Evolutionary conservation across 495 filamentous ascomycete genomes (phyloP).

Genomic region (Podospora fimiseda): DNA sequence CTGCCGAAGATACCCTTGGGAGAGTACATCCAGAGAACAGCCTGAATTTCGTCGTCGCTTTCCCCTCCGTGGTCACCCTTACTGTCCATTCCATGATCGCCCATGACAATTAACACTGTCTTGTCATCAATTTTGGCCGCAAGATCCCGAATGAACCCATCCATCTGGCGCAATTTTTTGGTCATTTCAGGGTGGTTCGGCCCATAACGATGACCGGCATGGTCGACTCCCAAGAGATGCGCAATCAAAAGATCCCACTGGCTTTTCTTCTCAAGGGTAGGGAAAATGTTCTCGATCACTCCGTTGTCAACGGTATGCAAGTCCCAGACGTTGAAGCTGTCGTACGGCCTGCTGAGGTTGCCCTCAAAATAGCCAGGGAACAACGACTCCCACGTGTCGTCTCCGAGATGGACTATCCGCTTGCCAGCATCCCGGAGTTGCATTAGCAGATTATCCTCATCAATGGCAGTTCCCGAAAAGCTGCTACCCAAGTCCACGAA

Average conservation of each 20-base stretch:
- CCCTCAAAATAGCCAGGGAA: constrained; percentile 89
- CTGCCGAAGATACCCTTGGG: constrained; percentile 76
- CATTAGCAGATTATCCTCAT: constrained; percentile 89
- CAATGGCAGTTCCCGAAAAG: constrained; percentile 93
- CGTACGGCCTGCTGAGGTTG: constrained; percentile 77
- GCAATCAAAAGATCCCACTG: constrained; percentile 91
- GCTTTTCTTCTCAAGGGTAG: constrained; percentile 59
- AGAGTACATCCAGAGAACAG: constrained; percentile 98
- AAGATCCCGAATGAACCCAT: constrained; percentile 65
- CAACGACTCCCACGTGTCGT: constrained; percentile 91
- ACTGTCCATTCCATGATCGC: constrained; percentile 95
- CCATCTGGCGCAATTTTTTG: constrained; percentile 88
- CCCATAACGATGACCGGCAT: constrained; percentile 93
- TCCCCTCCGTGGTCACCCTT: constrained; percentile 98
- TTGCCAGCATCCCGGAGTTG: constrained; percentile 76
- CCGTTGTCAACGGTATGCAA: constrained; percentile 95
- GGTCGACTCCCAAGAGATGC: constrained; percentile 92
- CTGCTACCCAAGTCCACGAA: constrained; percentile 92
- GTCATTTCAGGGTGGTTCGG: constrained; percentile 89
- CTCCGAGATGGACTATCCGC: constrained; percentile 84
- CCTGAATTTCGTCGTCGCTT: constrained; percentile 89
- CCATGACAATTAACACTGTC: constrained; percentile 91
- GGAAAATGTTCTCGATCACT: constrained; percentile 87
- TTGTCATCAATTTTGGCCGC: constrained; percentile 70
- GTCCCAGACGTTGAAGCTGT: constrained; percentile 98